A percentile compares a stretch with the other conserved stretches of the same genome.
phyloP scores from a whole-genome alignment of 805 yeast species.

The Nakazawaea populi region DNA sequence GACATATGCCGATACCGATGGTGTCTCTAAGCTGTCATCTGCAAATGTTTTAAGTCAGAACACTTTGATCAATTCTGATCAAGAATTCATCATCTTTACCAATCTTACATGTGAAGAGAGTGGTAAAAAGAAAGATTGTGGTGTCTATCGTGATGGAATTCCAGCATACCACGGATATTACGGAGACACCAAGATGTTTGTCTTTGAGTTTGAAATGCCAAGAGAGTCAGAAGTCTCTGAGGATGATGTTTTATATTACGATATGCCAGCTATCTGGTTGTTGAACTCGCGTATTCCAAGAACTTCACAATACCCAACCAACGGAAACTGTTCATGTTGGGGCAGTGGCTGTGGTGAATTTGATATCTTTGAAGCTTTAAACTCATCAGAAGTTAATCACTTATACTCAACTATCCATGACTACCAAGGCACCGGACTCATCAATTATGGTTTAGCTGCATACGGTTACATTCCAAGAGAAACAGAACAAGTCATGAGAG shows the following conservation, averaged over 20 bases:
- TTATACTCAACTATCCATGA: conserved; percentile 69
- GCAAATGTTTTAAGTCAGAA: conserved; percentile 44
- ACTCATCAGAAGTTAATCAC: conserved; percentile 47
- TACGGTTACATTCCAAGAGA: conserved; percentile 55
- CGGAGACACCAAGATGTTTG: conserved; percentile 64
- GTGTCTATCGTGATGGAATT: conserved; percentile 68
- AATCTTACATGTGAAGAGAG: conserved; percentile 51
- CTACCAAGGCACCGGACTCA: conserved; percentile 64
- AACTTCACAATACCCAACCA: conserved; percentile 63
- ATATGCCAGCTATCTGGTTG: conserved; percentile 77
- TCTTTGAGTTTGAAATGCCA: conserved; percentile 68
- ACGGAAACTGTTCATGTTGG: conserved; percentile 70
- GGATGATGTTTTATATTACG: conserved; percentile 33
- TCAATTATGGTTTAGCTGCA: conserved; percentile 54
- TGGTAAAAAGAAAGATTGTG: conserved; percentile 55
- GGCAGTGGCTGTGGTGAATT: conserved; percentile 74
- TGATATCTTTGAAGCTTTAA: conserved; percentile 72
- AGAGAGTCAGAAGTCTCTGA: conserved; percentile 32
- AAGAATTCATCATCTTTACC: conserved; percentile 58
- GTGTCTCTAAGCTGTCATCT: conserved; percentile 37
- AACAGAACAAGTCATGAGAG: conserved; percentile 45
- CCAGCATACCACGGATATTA: conserved; percentile 70
- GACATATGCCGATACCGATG: conserved; percentile 55
- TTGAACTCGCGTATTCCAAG: conserved; percentile 69
- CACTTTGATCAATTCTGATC: conserved; percentile 47